Base-by-base conservation (phyloP, 2,329 filamentous ascomycete genomes). In the Ascomycota sp. region DNA sequence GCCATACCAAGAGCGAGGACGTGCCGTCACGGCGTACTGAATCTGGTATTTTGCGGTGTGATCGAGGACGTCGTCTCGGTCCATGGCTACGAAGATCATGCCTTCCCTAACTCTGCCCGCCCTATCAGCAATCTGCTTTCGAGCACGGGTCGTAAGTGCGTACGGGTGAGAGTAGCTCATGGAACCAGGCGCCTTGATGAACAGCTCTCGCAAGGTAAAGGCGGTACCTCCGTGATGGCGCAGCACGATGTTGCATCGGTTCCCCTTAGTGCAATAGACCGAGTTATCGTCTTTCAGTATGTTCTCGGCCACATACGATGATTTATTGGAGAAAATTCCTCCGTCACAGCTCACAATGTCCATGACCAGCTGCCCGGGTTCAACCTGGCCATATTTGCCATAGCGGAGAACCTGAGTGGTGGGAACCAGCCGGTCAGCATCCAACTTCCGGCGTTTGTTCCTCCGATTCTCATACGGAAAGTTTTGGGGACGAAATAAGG, bases 271-370 rank as follows among this genome's bases (percentile, higher is more conserved):
- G 52, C 83, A 91, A 47, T 94, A 95, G 3, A 93, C 81, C 8
- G 76, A 79, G 33, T 63, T 62, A 50, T 95, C 81, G 47, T 85
- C 74, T 40, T 69, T 72, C 36, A 95, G 61, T 20, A 94, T 74
- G 47, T 93, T 93, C 40, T 85, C 79, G 13, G 75, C 71, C 9
- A 66, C 65, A 37, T 80, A 79, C 8, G 60, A 54, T 32, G 59
- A 54, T 40, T 74, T 68, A 36, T 75, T 72, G 30, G 65, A 61
- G 43, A 64, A 72, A 33, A 70, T 61, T 26, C 85, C 83, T 25
- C 82, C 83, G 48, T 94, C 85, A 45, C 83, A 94, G 57, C 75
- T 89, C 29, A 80, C 66, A 36, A 94, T 73, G 46, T 93, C 79
- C 79, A 94, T 82, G 36, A 66, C 75, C 43, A 94, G 56, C 38